Evolutionary conservation across 371 early-diverging fungal species (phyloP).

Genomic region (Thermomucor indicae-seudaticae): DNA sequence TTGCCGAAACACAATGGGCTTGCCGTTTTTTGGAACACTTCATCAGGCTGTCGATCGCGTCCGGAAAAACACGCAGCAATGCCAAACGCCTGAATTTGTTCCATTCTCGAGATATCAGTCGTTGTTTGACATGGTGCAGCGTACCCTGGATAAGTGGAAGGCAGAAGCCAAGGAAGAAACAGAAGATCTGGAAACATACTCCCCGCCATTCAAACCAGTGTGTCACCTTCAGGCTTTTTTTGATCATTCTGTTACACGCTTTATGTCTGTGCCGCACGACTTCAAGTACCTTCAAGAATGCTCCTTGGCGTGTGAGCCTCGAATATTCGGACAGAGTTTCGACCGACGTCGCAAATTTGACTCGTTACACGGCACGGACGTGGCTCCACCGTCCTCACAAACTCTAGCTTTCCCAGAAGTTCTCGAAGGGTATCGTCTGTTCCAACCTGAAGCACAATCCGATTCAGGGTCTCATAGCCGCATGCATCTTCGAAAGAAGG

Average conservation of each 20-base stretch:
- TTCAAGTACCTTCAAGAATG: constrained; percentile 48
- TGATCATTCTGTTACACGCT: constrained; percentile 30
- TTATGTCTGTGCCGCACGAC: constrained; percentile 40
- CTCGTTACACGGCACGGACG: constrained; percentile 14
- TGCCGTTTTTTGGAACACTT: constrained; percentile 43
- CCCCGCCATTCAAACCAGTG: constrained; percentile 8
- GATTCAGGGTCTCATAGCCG: no score
- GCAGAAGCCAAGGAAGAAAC: not conserved
- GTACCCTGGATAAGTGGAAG: constrained; percentile 22
- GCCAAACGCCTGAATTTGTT: constrained; percentile 13
- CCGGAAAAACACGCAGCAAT: constrained; percentile 17
- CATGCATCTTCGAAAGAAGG: constrained; percentile 7
- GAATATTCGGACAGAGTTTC: constrained; percentile 49
- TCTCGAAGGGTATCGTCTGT: constrained; percentile 33
- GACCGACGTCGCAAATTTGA: constrained; percentile 18
- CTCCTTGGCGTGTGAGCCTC: constrained; percentile 56
- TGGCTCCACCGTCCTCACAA: constrained; percentile 24
- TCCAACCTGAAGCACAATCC: constrained; percentile 12
- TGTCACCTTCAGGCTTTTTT: constrained; percentile 40
- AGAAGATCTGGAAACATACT: not conserved
- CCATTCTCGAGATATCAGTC: constrained; percentile 40
- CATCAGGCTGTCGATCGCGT: constrained; percentile 34
- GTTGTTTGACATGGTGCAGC: constrained; percentile 34
- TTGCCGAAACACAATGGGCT: not conserved
- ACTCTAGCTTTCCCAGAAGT: constrained; percentile 44